Conservation (phyloP, 768 basidiomycete species). For the Podaxis mareebaensis region DNA sequence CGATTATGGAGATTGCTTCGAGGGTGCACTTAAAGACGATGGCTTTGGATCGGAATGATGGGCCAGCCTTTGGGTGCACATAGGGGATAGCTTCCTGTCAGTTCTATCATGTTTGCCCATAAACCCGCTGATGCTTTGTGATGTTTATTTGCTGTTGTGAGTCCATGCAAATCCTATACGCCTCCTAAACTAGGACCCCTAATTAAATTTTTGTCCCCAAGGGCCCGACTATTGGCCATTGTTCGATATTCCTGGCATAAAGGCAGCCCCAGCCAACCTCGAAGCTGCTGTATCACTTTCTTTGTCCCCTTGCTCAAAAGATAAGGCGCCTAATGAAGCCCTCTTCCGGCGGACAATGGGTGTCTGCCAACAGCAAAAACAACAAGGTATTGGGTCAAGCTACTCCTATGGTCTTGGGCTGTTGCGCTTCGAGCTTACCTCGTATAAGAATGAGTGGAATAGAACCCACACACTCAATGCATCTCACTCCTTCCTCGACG, state of each 20-base stretch:
- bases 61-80: background rate
- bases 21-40: background rate
- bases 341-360: background rate
- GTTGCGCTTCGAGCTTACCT: background rate
- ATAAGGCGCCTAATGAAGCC: background rate
- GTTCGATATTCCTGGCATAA: background rate
- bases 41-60: background rate
- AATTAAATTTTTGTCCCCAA: background rate
- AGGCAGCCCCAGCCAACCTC: background rate
- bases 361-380: background rate
- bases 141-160: background rate
- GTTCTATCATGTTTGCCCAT: background rate
- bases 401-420: background rate
- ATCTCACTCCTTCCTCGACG: background rate
- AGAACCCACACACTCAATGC: background rate
- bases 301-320: background rate
- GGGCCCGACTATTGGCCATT: background rate
- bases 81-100: too few relatives aligned
- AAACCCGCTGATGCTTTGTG: background rate
- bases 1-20: slow-evolving; percentile 7
- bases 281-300: background rate
- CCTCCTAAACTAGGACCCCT: background rate
- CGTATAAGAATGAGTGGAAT: background rate
- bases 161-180: background rate
- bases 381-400: background rate